Evolutionary conservation across 257 asterid genomes (phyloP).

Genomic region (Nicotiana undulata): DNA sequence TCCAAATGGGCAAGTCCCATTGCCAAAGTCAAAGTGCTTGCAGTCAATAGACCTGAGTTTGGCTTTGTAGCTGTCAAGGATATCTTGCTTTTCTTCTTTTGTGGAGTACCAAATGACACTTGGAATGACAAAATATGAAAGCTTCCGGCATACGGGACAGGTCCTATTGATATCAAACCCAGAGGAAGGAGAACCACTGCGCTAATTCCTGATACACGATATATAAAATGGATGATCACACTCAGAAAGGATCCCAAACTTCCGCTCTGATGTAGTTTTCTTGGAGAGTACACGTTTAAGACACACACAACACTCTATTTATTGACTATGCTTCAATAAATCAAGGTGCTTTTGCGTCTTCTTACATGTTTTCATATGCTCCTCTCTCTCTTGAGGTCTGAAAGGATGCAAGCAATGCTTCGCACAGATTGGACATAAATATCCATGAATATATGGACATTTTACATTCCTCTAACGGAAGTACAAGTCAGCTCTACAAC

Average conservation of each 20-base stretch:
- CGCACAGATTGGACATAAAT: constrained; percentile 64
- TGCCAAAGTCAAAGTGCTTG: too few species aligned
- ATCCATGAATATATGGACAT: constrained; percentile 83
- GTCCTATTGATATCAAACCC: constrained; percentile 80
- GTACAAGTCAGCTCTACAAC: too few species aligned
- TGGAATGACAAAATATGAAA: constrained; percentile 90
- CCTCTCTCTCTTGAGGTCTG: constrained; percentile 76
- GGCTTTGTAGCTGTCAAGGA: constrained; percentile 77
- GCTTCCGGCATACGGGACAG: constrained; percentile 88
- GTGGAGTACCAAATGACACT: constrained; percentile 84
- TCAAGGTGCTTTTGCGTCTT: constrained; percentile 71
- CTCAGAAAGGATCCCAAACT: constrained; percentile 86
- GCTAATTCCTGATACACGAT: constrained; percentile 93
- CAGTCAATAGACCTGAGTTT: constrained; percentile 95
- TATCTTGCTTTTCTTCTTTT: constrained; percentile 71
- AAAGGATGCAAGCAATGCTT: constrained; percentile 85
- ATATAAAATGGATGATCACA: constrained; percentile 93
- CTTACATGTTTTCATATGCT: constrained; percentile 61
- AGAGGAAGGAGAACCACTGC: constrained; percentile 54
- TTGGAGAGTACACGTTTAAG: constrained; percentile 82
- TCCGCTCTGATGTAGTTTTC: constrained; percentile 63
- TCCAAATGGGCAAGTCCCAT: too few species aligned
- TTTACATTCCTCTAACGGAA: too few species aligned
- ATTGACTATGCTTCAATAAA: constrained; percentile 62
- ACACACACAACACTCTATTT: constrained; percentile 92